Conservation (phyloP, 2,329 filamentous ascomycete genomes). For the Pleoardoris graminearum region DNA sequence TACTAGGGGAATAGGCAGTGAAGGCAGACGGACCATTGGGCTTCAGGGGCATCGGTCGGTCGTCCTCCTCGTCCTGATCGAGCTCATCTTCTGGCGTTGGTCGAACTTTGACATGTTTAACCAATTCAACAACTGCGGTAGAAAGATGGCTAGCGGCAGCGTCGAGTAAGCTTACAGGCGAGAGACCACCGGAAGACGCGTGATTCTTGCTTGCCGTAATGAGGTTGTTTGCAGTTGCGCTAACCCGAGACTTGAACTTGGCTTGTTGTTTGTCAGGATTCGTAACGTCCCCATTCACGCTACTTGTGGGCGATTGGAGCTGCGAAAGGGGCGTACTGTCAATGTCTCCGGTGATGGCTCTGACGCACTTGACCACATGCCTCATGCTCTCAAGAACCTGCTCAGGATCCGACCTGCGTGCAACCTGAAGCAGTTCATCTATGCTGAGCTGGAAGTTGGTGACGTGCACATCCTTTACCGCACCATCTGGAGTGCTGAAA, state of each 20-base stretch:
- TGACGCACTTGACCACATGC: constrained; percentile 77
- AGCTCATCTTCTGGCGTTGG: constrained; percentile 74
- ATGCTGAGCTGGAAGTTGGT: constrained; percentile 95
- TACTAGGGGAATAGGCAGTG: constrained; percentile 26
- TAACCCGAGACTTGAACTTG: constrained; percentile 79
- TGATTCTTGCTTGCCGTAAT: constrained; percentile 96
- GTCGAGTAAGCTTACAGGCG: constrained; percentile 90
- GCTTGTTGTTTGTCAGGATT: constrained; percentile 57
- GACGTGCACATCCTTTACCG: constrained; percentile 88
- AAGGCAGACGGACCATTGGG: constrained; percentile 26
- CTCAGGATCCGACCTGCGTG: constrained; percentile 72
- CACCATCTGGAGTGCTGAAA: constrained; percentile 71
- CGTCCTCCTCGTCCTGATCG: constrained; percentile 71
- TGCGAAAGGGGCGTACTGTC: constrained; percentile 55
- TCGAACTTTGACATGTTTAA: constrained; percentile 81
- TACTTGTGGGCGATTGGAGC: constrained; percentile 42
- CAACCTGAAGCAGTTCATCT: constrained; percentile 81
- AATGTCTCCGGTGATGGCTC: constrained; percentile 82
- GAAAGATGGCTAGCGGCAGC: constrained; percentile 91
- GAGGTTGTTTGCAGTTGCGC: constrained; percentile 91
- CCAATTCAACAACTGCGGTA: constrained; percentile 80
- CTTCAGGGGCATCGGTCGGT: constrained; percentile 43
- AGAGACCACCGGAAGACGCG: constrained; percentile 77
- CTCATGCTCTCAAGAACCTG: constrained; percentile 86
- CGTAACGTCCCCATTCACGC: constrained; percentile 36